Evolutionary conservation across 768 basidiomycete genomes (phyloP).

Genomic region (Suillus alpinus): DNA sequence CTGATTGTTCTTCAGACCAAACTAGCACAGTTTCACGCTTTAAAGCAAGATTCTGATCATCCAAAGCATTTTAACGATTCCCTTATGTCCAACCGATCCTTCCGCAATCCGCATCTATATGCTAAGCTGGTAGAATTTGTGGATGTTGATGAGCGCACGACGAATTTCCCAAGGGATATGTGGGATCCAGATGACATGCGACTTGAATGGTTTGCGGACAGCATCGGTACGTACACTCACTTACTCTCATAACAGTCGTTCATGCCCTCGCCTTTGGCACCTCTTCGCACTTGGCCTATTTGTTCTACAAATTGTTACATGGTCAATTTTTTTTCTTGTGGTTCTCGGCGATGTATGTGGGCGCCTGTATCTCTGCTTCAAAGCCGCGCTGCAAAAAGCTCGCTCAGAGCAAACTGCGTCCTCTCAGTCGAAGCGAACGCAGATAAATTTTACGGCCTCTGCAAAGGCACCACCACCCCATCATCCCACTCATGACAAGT

Average conservation of each 20-base stretch:
- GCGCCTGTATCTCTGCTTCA: slow-evolving; percentile 10
- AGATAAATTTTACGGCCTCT: slow-evolving; percentile 58
- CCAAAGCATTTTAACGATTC: slow-evolving; percentile 95
- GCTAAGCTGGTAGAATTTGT: slow-evolving; percentile 93
- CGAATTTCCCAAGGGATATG: slow-evolving; percentile 69
- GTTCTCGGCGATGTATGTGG: not conserved
- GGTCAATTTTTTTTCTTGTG: not conserved
- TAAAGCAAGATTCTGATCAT: slow-evolving; percentile 60
- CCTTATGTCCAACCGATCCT: slow-evolving; percentile 87
- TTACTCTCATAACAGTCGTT: not conserved
- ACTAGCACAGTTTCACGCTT: slow-evolving; percentile 69
- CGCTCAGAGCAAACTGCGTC: slow-evolving; percentile 60
- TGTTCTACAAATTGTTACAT: slow-evolving; percentile 4
- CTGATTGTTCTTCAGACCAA: slow-evolving; percentile 55
- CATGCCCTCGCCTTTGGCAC: slow-evolving; percentile 4
- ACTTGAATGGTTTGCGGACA: slow-evolving; percentile 73
- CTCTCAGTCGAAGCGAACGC: slow-evolving; percentile 53
- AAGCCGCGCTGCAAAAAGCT: slow-evolving; percentile 62
- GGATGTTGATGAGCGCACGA: slow-evolving; percentile 83
- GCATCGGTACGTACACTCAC: slow-evolving; percentile 59
- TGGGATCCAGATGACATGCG: slow-evolving; percentile 72
- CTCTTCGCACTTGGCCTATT: slow-evolving; percentile 3
- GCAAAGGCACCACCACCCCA: slow-evolving; percentile 14
- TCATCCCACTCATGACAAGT: slow-evolving; percentile 16
- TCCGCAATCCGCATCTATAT: slow-evolving; percentile 96